Base-by-base conservation (phyloP, 2,329 filamentous ascomycete genomes). In the Aureobasidium subglaciale region DNA sequence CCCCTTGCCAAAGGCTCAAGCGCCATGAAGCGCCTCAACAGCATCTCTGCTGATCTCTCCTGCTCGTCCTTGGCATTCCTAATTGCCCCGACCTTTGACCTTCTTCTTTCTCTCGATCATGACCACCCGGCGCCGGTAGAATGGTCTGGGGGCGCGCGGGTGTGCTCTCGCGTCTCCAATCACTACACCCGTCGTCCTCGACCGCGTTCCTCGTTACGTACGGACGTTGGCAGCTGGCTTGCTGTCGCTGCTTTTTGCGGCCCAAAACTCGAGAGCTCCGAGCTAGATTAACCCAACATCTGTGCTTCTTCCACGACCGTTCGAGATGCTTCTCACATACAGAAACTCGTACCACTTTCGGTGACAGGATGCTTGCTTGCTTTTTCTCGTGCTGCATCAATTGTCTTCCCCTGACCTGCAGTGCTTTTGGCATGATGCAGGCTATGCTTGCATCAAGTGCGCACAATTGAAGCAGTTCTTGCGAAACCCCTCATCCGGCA, bases 61-160 rank as follows among this genome's bases (percentile, higher is more conserved):
- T 46, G 30, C 32, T 37, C 30, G 20, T 11, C 22, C 53, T 55
- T 55, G 53, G 53, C 53, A 32, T 55, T 55, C 53, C 53, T 48
- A 55, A 34, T 55, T 40, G 53, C 40, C 53, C 53, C 53, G 41
- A 45, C 29, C 50, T 40, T 45, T 24, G 22, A 27, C 25, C 34
- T 30, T 22, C 25, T 5, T 40, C 34, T 30, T 10, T 27, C 11
- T 45, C 16, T 45, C 22, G 42, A 45, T 27, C 35, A 18, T 30
- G 15, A 27, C 35, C 48, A 41, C n/a, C 48, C 35, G 24, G 29
- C 48, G 25, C 25, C 48, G 48, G 48, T 38, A 35, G n/a, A 29
- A 11, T 50, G 32, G 32, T 50, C 32, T 50, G 46, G 46, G 42
- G 32, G 22, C n/a, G 29, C 32, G 29, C 46, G 46, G 46, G 22